Evolutionary conservation across 1,284 basidiomycete species (phyloP).

Genomic region (Rhodotorula sp.): DNA sequence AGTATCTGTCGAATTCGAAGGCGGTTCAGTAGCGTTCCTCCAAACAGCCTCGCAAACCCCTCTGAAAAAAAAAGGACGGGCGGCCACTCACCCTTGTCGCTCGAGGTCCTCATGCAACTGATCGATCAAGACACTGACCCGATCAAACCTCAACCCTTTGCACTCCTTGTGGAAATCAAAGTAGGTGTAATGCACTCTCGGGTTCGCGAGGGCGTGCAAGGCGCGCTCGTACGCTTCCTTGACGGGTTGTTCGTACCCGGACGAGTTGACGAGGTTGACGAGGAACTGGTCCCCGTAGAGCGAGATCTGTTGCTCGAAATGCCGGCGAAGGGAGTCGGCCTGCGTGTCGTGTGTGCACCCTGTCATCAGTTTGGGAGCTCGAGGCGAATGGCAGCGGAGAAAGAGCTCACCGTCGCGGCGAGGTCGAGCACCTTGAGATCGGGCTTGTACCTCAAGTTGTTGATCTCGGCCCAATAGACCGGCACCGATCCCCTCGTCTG

Average conservation of each 20-base stretch:
- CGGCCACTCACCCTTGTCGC: conserved; percentile 62
- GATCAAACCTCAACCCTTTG: conserved; percentile 91
- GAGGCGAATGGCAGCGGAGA: not conserved
- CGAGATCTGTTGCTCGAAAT: conserved; percentile 71
- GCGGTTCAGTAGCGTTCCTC: no score
- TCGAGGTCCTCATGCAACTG: conserved; percentile 70
- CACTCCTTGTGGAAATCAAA: conserved; percentile 99
- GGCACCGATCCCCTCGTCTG: conserved; percentile 94
- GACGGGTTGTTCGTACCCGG: conserved; percentile 89
- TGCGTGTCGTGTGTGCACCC: conserved; percentile 45
- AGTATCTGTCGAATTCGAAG: conserved; percentile 59
- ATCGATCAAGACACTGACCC: conserved; percentile 79
- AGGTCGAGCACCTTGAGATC: conserved; percentile 95
- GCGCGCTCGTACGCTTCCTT: conserved; percentile 92
- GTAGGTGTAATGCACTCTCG: conserved; percentile 78
- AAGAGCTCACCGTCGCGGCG: conserved; percentile 65
- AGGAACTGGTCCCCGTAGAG: conserved; percentile 78
- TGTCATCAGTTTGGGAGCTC: no score
- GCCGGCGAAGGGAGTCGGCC: conserved; percentile 68
- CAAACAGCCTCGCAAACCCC: no score
- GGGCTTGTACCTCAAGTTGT: conserved; percentile 93
- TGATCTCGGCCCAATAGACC: conserved; percentile 95
- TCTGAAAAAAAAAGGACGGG: not conserved
- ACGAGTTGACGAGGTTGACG: conserved; percentile 93
- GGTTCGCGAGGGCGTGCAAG: conserved; percentile 53